Evolutionary conservation across 2,329 filamentous ascomycete species (phyloP).

Genomic region (Curvularia sp.): DNA sequence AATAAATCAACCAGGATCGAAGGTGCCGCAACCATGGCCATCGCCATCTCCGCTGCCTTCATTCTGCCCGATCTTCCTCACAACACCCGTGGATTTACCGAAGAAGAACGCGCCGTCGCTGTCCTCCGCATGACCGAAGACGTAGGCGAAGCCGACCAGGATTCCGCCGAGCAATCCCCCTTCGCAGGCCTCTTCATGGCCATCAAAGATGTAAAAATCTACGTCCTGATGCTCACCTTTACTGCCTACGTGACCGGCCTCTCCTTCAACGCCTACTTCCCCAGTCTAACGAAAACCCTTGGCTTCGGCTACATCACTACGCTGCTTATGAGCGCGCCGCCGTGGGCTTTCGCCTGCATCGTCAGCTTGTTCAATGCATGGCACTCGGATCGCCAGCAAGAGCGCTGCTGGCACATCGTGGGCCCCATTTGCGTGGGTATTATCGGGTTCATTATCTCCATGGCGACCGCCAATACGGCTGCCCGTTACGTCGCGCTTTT

Average conservation of each 20-base stretch:
- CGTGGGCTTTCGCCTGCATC: constrained; percentile 57
- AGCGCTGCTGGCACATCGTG: constrained; percentile 62
- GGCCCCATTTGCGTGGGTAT: constrained; percentile 53
- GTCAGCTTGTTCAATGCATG: constrained; percentile 59
- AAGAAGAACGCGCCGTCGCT: constrained; percentile 55
- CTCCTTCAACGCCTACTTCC: constrained; percentile 48
- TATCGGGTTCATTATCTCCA: constrained; percentile 53
- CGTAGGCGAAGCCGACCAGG: constrained; percentile 57
- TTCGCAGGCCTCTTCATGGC: constrained; percentile 66
- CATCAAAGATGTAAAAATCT: constrained; percentile 67
- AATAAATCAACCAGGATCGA: constrained; percentile 42
- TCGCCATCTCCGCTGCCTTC: constrained; percentile 42
- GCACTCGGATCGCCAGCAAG: constrained; percentile 59
- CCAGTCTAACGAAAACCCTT: constrained; percentile 49
- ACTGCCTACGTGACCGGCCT: constrained; percentile 66
- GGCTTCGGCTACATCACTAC: constrained; percentile 50
- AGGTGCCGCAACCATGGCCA: constrained; percentile 43
- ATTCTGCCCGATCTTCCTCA: constrained; percentile 47
- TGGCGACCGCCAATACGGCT: constrained; percentile 40
- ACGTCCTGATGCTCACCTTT: constrained; percentile 68
- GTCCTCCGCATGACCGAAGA: constrained; percentile 55
- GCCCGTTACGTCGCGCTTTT: constrained; percentile 46
- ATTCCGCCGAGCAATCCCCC: constrained; percentile 54
- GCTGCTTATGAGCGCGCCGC: constrained; percentile 55
- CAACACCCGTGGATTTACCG: constrained; percentile 55